Base-by-base conservation (phyloP, 257 asterid genomes). In the Solanum sitiens region DNA sequence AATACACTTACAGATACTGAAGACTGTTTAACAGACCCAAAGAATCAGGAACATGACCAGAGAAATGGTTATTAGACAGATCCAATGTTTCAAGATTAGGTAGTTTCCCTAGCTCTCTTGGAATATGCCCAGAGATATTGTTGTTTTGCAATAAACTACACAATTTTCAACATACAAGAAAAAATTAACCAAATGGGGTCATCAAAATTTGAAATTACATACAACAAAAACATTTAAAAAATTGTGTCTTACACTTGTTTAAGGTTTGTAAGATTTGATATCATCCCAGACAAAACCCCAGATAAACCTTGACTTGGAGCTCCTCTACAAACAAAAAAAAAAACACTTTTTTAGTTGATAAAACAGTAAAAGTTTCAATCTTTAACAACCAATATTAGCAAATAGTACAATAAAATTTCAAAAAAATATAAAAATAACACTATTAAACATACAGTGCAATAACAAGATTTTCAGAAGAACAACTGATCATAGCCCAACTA, bases 281-380 rank as follows among this genome's bases (percentile, higher is more conserved):
- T 89, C 92, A 88, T 87, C 93, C 98, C 94, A 88, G 98, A 95
- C 86, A 97, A 71, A 82, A 93, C 89, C 87, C 99, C 99, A 72
- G 98, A 95, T 92, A 97, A 90, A 83, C 98, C 99, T 90, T 97
- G 99, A 83, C 99, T 94, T 72, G 99, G 99, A 89, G 98, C 99
- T 90, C 97, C 98, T 27, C 99, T 97, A 95, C 86, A 85, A 63
- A 53, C 39, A 27, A 37, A 21, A 50, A 87, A 44, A n/a, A 37
- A 0, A 15, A 30, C 4, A 25, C 8, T 7, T 23, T 11, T 2
- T 32, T 2, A 73, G 8, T 35, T 35, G 44, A 35, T 73, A 35
- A 20, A 73, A 73, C 80, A 73, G 45, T 73, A 5, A 87, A 45
- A n/a, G 30, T 15, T 65, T 12, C 65, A 73, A 73, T 73, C 30